phyloP scores from a whole-genome alignment of 2,329 filamentous ascomycete species.

The Alternaria tenuissima region DNA sequence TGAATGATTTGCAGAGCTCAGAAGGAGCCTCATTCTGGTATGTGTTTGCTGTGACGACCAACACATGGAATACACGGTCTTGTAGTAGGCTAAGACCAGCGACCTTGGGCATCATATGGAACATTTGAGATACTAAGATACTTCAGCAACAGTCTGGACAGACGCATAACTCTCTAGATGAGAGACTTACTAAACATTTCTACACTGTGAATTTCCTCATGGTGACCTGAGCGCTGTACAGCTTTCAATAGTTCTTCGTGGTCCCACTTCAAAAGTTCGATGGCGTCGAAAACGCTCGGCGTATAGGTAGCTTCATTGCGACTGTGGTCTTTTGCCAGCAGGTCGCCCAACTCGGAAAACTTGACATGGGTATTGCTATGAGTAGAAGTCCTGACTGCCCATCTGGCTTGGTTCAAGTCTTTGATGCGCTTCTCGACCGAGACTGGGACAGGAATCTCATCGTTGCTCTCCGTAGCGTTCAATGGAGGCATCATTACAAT shows the following conservation, averaged over 20 bases:
- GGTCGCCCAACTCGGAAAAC: slow-evolving; percentile 70
- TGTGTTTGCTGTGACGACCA: slow-evolving; percentile 63
- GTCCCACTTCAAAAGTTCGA: slow-evolving; percentile 56
- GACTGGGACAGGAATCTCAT: slow-evolving; percentile 11
- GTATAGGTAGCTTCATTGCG: slow-evolving; percentile 67
- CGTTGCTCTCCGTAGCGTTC: neutral
- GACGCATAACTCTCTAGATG: neutral
- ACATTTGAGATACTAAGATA: slow-evolving; percentile 67
- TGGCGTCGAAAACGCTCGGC: slow-evolving; percentile 61
- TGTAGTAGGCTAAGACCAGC: slow-evolving; percentile 59
- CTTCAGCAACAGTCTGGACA: slow-evolving; percentile 12
- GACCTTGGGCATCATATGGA: slow-evolving; percentile 63
- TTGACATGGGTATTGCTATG: slow-evolving; percentile 60
- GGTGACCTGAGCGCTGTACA: slow-evolving; percentile 28
- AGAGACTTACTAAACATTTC: slow-evolving; percentile 48
- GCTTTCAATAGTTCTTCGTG: slow-evolving; percentile 36
- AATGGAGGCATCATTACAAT: slow-evolving; percentile 23
- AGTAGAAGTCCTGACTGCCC: slow-evolving; percentile 66
- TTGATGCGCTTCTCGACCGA: slow-evolving; percentile 30
- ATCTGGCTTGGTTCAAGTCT: slow-evolving; percentile 59
- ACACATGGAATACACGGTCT: slow-evolving; percentile 71
- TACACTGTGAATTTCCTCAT: slow-evolving; percentile 40
- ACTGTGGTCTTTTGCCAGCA: slow-evolving; percentile 67
- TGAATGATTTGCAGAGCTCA: slow-evolving; percentile 61
- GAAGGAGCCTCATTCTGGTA: slow-evolving; percentile 23